Evolutionary conservation across 306 rosid species (phyloP), one percentile per base, ranked within the genome.

Genomic region (Prosopis cineraria): DNA sequence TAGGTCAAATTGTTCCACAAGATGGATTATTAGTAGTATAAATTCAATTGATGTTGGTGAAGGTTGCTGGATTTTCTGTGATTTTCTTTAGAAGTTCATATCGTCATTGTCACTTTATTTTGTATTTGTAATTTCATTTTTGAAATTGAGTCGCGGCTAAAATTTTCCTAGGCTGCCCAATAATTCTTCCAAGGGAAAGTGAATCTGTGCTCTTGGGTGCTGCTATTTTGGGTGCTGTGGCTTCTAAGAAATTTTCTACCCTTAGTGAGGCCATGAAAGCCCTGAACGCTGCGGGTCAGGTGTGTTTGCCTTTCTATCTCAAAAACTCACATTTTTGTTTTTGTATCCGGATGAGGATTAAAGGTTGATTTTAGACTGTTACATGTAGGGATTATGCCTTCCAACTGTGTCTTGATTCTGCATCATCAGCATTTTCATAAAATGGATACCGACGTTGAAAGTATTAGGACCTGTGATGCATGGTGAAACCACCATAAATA

Each of bases 171-270:
- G 98, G 98, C 53, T 94, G 90, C 83, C 90, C 97, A 55, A 89
- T 94, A 83, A 86, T 94, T 88, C 91, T 94, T 83, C 98, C 98
- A 37, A 93, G 93, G 80, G 98, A 94, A 81, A 89, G 87, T 62
- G 97, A 94, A 81, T 88, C 98, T 64, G 97, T 94, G 82, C 97
- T 94, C 69, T 87, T 94, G 87, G 98, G 98, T 70, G 97, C 98
- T 83, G 90, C 98, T 65, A 94, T 92, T 87, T 87, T 94, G 45
- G 98, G 97, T 64, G 91, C 97, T 22, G 98, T 94, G 73, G 98
- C 97, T 79, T 83, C 93, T 30, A 89, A 84, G 86, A 89, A 87
- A 68, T 94, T 81, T 82, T 83, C 73, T 34, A 88, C 87, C 82
- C 80, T 94, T 81, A 87, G 85, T 39, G 92, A 92, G 79, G 97